Percentiles rank a stretch among this genome's conserved stretches.
Conservation (phyloP, 2,329 filamentous ascomycete genomes). For the Cytospora paraplurivora region DNA sequence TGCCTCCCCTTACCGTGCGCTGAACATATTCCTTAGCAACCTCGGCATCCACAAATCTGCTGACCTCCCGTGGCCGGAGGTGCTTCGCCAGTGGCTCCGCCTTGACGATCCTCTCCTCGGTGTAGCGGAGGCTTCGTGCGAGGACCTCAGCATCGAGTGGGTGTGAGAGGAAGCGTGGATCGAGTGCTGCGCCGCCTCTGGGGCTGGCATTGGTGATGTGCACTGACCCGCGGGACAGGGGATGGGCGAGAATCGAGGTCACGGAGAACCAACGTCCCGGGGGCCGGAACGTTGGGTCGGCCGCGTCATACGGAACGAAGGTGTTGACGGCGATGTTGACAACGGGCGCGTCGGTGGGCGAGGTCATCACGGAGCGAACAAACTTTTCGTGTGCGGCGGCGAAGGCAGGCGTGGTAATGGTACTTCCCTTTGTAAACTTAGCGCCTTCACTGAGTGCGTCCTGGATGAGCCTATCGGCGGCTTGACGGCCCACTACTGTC, state of each 20-base stretch:
- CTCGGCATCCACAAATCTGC: background rate
- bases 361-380: background rate
- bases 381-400: background rate
- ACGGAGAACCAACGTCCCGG: background rate
- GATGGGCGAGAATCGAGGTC: background rate
- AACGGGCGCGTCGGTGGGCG: background rate
- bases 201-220: background rate
- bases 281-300: background rate
- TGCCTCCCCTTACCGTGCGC: background rate
- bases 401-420: background rate
- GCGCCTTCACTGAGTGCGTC: background rate
- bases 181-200: background rate
- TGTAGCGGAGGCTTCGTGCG: slow-evolving; percentile 6
- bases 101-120: background rate
- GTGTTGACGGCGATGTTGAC: background rate
- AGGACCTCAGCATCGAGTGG: slow-evolving; percentile 9
- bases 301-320: background rate
- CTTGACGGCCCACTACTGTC: background rate
- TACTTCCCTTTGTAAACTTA: background rate
- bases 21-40: background rate
- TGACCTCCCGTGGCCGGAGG: background rate
- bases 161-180: slow-evolving; percentile 5
- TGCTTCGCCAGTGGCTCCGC: slow-evolving; percentile 4
- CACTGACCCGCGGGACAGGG: slow-evolving; percentile 5
- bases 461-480: background rate